Base-by-base conservation (phyloP, 495 filamentous ascomycete species). In the Aspergillus sparsus region DNA sequence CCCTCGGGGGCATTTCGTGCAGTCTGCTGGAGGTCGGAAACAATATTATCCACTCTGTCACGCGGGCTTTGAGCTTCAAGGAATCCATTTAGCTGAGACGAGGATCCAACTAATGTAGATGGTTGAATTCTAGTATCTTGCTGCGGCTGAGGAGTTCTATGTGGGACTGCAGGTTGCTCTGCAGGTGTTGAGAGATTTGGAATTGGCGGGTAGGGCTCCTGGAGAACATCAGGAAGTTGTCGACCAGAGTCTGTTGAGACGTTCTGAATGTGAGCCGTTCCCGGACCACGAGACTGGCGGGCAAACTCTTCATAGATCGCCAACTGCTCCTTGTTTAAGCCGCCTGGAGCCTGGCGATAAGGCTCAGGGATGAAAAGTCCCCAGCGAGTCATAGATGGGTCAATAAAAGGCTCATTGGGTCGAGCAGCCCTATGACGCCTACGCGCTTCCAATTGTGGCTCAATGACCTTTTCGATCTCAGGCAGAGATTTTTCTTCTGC, bases 221-320 rank as follows among this genome's bases (percentile, higher is more conserved):
- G 89, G 21, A 97, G 82, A 12, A 94, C 84, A 66, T 97, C 92
- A 11, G 83, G 83, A 50, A 88, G 63, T 63, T 82, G 80, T 33
- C 84, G 82, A 33, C 84, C 80, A 67, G 79, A 80, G 58, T 89
- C 86, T 21, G 83, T 81, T 3, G 85, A 85, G 18, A 77, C 73
- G 61, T 72, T 84, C 57, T 80, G 81, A n/a, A 72, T 71, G 64
- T 87, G 85, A 58, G 72, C 77, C 7, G 82, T 57, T 49, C 54
- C 64, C 1, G 85, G 77, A 13, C 81, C 82, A 33, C 90, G 85
- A 9, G 88, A 83, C 68, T 93, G 90, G 45, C 92, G 83, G 6
- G 89, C 91, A 72, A 99, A 99, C 46, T 97, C 92, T 61, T 96
- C 91, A 64, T 98, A 99, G 45, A 99, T 93, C 12, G 89, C 89